phyloP scores from a whole-genome alignment of 2,329 filamentous ascomycete species.

The Cercospora beticola region DNA sequence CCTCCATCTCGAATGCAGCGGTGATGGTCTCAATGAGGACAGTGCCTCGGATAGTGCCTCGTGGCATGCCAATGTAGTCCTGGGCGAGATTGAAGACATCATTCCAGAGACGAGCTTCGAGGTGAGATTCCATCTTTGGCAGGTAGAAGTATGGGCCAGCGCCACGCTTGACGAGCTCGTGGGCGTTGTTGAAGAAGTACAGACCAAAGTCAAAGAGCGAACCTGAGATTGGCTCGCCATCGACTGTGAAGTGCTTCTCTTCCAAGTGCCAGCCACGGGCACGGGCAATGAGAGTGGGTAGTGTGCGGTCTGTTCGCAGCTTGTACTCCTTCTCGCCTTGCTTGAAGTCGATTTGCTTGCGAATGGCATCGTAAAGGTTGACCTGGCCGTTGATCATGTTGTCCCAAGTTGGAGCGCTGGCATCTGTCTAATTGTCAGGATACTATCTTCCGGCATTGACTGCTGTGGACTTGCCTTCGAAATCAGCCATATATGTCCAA shows the following conservation, averaged over 20 bases:
- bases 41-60: conserved; percentile 90
- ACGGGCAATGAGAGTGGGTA: conserved; percentile 89
- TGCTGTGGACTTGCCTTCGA: conserved; percentile 70
- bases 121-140: conserved; percentile 92
- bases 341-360: conserved; percentile 93
- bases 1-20: conserved; percentile 98
- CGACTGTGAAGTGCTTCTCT: conserved; percentile 95
- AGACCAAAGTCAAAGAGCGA: conserved; percentile 95
- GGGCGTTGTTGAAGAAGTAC: conserved; percentile 98
- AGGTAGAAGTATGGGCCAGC: conserved; percentile 96
- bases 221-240: conserved; percentile 91
- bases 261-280: conserved; percentile 97
- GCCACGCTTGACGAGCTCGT: conserved; percentile 79
- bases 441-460: background rate
- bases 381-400: conserved; percentile 99
- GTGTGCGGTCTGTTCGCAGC: conserved; percentile 81
- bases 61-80: conserved; percentile 84
- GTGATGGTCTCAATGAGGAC: conserved; percentile 97
- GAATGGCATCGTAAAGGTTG: conserved; percentile 94
- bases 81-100: conserved; percentile 95
- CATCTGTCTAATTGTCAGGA: conserved; percentile 59
- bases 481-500: conserved; percentile 99
- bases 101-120: conserved; percentile 97
- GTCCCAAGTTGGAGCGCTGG: conserved; percentile 93
- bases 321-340: conserved; percentile 95